A percentile compares a stretch with the other conserved stretches of the same genome.
phyloP scores from a whole-genome alignment of 2,329 filamentous ascomycete genomes.

The Colletotrichum tabaci region DNA sequence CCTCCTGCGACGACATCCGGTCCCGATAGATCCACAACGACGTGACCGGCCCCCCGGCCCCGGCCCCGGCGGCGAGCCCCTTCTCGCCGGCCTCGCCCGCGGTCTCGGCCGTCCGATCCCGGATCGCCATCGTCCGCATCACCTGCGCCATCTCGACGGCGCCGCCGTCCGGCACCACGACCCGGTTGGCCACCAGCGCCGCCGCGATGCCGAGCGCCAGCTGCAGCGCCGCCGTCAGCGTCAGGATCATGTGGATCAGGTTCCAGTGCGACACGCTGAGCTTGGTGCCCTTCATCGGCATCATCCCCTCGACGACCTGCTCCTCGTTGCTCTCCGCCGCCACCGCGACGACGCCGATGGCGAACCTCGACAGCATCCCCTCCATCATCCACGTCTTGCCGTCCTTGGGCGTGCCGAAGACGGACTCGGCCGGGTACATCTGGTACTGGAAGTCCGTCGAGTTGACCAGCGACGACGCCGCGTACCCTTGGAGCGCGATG shows the following conservation, averaged over 20 bases:
- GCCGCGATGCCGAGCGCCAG: conserved; percentile 47
- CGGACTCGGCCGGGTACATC: conserved; percentile 59
- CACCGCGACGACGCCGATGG: conserved; percentile 53
- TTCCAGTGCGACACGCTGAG: conserved; percentile 53
- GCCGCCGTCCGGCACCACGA: conserved; percentile 45
- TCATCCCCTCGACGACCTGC: conserved; percentile 47
- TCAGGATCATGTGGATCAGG: conserved; percentile 51
- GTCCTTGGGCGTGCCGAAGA: conserved; percentile 52
- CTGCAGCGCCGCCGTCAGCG: conserved; percentile 51
- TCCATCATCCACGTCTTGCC: conserved; percentile 55
- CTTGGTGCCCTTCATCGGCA: conserved; percentile 51
- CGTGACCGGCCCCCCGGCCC: neutral
- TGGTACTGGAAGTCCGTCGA: conserved; percentile 51
- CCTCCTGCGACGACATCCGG: conserved; percentile 18
- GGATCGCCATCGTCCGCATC: conserved; percentile 40
- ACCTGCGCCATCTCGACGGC: conserved; percentile 41
- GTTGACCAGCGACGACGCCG: conserved; percentile 44
- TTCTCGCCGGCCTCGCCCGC: neutral
- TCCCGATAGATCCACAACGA: conserved; percentile 41
- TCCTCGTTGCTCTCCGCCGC: conserved; percentile 50
- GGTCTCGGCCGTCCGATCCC: conserved; percentile 2
- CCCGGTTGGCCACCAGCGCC: conserved; percentile 47
- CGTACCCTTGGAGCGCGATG: conserved; percentile 60
- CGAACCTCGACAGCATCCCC: conserved; percentile 53
- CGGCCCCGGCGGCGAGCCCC: neutral